Base-by-base conservation (phyloP, 805 yeast species). In the Schizosaccharomyces lindneri region DNA sequence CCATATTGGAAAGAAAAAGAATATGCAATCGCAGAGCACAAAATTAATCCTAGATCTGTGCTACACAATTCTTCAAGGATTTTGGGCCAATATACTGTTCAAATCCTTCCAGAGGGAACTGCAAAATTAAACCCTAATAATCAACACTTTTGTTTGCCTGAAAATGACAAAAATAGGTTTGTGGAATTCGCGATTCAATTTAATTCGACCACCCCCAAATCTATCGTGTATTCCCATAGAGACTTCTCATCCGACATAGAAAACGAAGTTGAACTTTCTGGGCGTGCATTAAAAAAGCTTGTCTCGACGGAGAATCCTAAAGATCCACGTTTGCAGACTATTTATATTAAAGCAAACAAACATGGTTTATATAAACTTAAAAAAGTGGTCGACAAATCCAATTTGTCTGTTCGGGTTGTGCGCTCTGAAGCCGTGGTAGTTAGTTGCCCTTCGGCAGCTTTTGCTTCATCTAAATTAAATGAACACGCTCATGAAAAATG, bases 41-140 rank as follows among this genome's bases (percentile, higher is more conserved):
- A 68, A 32, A 70, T 71, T 32, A 65, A 68, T 55, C 61, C 67
- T 11, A 62, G 70, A 55, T 69, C 71, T 19, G 67, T 71, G 48
- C 69, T 71, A 13, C 73, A 73, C 60, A 69, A 71, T 24, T 66
- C 79, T 7, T 61, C 64, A 1, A 94, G 88, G 70, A 84, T 89
- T 70, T 84, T 80, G 67, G 98, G 98, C 55, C 81, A 81, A 55
- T 85, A 86, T 68, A 85, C 89, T 0, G 83, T 93, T 64, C 85
- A 89, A 68, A 85, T 85, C 64, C 74, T 93, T 43, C 97, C 98
- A 0, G 97, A 90, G 71, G 84, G 94, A 55, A 83, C 94, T 0
- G 95, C 94, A 4, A 75, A 77, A 67, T 73, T 93, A 66, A 87
- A 89, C 65, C 96, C 96, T 2, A 79, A 81, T 66, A 79, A 76